Base-by-base conservation (phyloP, 2,329 filamentous ascomycete species). In the Akanthomyces uredinophilus region DNA sequence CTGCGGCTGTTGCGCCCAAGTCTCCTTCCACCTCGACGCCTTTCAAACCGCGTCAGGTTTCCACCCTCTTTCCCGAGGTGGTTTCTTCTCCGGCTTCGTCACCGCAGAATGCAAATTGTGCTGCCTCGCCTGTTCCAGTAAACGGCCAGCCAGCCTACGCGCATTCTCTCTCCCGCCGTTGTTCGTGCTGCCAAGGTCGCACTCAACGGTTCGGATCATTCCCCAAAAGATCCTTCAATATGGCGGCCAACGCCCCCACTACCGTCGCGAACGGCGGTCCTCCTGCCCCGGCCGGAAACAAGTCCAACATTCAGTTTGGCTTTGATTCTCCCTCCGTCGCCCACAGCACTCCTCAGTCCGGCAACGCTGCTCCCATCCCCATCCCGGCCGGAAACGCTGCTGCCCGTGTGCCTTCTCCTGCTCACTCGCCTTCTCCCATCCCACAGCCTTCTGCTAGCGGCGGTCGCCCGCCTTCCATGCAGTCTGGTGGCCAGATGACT, bases 191-290 rank as follows among this genome's bases (percentile, higher is more conserved):
- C 81, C 71, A 77, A 81, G 67, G 81, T 82, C 71, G 43, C 47
- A 53, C 77, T 85, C 69, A 95, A 96, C 84, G 91, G 91, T 60
- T 81, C 81, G 68, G 88, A 92, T 69, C 93, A 98, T 79, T 84
- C 82, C 87, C 92, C 73, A 96, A 96, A 79, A 87, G 87, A 66
- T 96, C 94, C 20, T 89, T 96, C 71, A 96, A 93, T 70, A 96
- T 97, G 81, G 92, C 86, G 75, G 88, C 92, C 69, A 90, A 90
- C 72, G 91, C 89, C 68, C 85, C 90, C 61, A 90, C 83, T 68
- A 87, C 87, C 74, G 85, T 87, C 64, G 83, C 88, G 69, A 96
- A 96, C 81, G 91, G 91, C 69, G 89, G 86, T 64, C 71, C 78
- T 46, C 81, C 78, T 65, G 80, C 75, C 20, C 11, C 44, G 4